Evolutionary conservation across 305 asterid species (phyloP).

Genomic region (Stenogyne calaminthoides): DNA sequence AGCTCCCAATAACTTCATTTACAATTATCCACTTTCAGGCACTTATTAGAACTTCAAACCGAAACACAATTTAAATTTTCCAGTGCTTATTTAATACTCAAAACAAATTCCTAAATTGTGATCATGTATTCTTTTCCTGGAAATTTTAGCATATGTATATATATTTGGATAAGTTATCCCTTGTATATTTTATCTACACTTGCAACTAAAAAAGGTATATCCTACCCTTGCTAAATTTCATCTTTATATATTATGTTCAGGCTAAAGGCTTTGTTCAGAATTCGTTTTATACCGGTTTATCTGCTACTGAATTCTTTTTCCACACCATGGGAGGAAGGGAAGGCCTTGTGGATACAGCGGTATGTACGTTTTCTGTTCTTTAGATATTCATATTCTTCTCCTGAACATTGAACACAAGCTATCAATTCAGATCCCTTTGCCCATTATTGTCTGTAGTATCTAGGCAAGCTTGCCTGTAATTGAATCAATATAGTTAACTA

Average conservation of each 20-base stretch:
- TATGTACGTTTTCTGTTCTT: slow-evolving; percentile 43
- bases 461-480: not conserved
- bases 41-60: slow-evolving; percentile 3
- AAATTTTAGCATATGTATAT: not conserved
- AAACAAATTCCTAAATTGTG: not conserved
- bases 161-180: not conserved
- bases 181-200: not conserved
- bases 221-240: slow-evolving; percentile 17
- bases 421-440: not conserved
- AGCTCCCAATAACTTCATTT: slow-evolving; percentile 12
- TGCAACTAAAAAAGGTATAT: slow-evolving; percentile 10
- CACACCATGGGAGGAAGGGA: slow-evolving; percentile 99
- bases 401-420: slow-evolving; percentile 8
- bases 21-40: not conserved
- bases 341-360: slow-evolving; percentile 99
- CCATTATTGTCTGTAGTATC: not conserved
- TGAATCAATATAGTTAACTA: not conserved
- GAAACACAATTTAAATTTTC: not conserved
- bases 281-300: slow-evolving; percentile 88
- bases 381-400: not conserved
- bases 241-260: slow-evolving; percentile 45
- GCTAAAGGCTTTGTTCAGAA: slow-evolving; percentile 97
- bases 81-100: not conserved
- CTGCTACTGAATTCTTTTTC: slow-evolving; percentile 93
- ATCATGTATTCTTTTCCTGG: not conserved